These are phyloP conservation scores for Dactylorhiza incarnata DNA, from an alignment of 106 monocot species.

Conservation along the genomic window DNA sequence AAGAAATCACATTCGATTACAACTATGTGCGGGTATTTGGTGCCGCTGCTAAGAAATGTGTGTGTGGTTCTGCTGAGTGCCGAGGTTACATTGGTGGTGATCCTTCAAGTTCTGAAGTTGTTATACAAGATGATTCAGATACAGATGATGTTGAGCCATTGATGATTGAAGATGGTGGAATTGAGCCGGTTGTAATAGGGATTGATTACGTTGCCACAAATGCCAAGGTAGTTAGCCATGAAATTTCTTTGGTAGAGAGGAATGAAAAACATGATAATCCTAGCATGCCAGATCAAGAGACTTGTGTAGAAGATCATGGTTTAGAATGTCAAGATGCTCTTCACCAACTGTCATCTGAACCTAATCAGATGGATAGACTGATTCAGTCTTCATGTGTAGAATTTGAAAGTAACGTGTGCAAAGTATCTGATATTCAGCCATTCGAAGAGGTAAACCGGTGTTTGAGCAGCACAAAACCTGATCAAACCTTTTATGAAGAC, in stretches of 20 bases:
- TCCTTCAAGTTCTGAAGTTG: conserved; percentile 51
- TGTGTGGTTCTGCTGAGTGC: conserved; percentile 76
- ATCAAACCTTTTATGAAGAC: conserved; percentile 6
- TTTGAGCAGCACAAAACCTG: conserved; percentile 5
- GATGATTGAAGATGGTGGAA: conserved; percentile 26
- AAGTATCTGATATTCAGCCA: conserved; percentile 9
- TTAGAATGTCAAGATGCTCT: conserved; percentile 7
- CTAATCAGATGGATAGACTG: conserved; percentile 1
- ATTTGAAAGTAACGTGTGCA: conserved; percentile 15
- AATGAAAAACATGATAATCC: not conserved
- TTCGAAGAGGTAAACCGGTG: not conserved
- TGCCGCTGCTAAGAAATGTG: conserved; percentile 91
- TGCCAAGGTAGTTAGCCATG: conserved; percentile 9
- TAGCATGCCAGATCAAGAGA: conserved; percentile 12
- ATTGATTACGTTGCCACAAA: conserved; percentile 7
- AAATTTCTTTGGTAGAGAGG: conserved; percentile 9
- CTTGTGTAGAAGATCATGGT: conserved; percentile 4
- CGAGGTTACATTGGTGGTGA: conserved; percentile 93
- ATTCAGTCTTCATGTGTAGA: conserved; percentile 3
- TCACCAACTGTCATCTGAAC: conserved; percentile 4
- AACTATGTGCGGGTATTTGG: conserved; percentile 94
- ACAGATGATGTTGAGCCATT: conserved; percentile 62
- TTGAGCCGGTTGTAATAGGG: conserved; percentile 8
- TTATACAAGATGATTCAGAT: conserved; percentile 76
- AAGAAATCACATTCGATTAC: conserved; percentile 98